Evolutionary conservation across 2,329 filamentous ascomycete species (phyloP).

Genomic region (Penicillium carneum): DNA sequence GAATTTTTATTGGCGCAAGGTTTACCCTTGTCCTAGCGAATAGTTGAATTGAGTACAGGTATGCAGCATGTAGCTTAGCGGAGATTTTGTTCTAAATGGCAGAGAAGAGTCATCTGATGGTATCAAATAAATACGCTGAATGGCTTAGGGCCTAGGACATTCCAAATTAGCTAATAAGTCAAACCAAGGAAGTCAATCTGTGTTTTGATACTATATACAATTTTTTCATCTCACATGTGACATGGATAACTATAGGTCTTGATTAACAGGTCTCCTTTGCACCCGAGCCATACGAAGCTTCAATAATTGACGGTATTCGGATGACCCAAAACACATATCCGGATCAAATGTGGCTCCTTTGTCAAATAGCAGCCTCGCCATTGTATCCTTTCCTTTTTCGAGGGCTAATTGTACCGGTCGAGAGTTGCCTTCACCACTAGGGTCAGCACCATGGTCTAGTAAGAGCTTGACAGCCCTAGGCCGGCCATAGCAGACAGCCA

Average conservation of each 20-base stretch:
- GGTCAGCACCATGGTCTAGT: neutral
- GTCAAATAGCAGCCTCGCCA: neutral
- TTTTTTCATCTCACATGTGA: no score
- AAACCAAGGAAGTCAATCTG: neutral
- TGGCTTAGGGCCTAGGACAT: no score
- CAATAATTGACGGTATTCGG: neutral
- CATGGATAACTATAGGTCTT: no score
- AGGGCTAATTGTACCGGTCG: neutral
- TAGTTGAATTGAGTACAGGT: no score
- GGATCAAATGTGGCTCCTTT: neutral
- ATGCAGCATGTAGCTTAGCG: no score
- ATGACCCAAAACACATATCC: neutral
- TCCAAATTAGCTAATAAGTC: no score
- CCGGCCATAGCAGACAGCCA: neutral
- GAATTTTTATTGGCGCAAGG: no score
- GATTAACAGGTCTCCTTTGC: neutral
- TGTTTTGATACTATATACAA: no score
- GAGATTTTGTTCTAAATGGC: no score
- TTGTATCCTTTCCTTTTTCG: neutral
- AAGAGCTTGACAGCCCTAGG: neutral
- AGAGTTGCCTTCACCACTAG: neutral
- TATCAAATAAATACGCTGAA: no score
- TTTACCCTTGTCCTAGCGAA: no score
- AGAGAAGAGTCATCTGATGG: no score
- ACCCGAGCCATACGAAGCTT: neutral